These are phyloP conservation scores for Lasiosphaeria hispida DNA, from an alignment of 495 filamentous ascomycete species.

Conservation along the genomic window DNA sequence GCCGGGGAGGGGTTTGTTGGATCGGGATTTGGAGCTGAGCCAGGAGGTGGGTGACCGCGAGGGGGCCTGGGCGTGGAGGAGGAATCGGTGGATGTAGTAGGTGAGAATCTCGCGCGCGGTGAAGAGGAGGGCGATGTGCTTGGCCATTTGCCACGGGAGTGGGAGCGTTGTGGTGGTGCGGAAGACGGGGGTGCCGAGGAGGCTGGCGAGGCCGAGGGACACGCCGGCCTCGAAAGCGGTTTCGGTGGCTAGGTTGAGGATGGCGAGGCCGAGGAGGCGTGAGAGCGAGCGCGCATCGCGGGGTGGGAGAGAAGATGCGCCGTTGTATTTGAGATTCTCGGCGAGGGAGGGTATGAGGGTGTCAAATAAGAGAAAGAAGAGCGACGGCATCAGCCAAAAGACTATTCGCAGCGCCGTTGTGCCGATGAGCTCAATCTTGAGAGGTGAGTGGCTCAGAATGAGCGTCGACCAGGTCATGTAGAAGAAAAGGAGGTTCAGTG, in stretches of 20 bases:
- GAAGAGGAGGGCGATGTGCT: slow-evolving; percentile 64
- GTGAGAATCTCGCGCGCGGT: slow-evolving; percentile 55
- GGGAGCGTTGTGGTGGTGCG: slow-evolving; percentile 44
- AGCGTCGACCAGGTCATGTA: slow-evolving; percentile 87
- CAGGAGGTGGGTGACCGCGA: slow-evolving; percentile 19
- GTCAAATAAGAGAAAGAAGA: slow-evolving; percentile 74
- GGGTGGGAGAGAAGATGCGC: slow-evolving; percentile 60
- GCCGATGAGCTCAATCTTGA: slow-evolving; percentile 73
- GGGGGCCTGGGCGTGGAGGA: slow-evolving; percentile 56
- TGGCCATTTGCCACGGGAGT: slow-evolving; percentile 51
- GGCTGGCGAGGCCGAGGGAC: slow-evolving; percentile 29
- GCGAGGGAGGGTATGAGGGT: slow-evolving; percentile 63
- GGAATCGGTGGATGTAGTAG: slow-evolving; percentile 71
- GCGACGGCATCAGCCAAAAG: slow-evolving; percentile 71
- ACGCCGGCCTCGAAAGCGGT: slow-evolving; percentile 55
- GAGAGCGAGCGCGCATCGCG: slow-evolving; percentile 42
- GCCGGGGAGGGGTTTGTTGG: slow-evolving; percentile 28
- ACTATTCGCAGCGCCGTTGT: slow-evolving; percentile 64
- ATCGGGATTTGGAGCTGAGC: too few species aligned
- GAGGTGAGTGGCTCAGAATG: slow-evolving; percentile 68
- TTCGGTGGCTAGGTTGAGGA: slow-evolving; percentile 65
- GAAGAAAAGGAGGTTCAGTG: slow-evolving; percentile 84
- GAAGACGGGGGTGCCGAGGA: slow-evolving; percentile 39
- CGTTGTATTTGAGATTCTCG: slow-evolving; percentile 66
- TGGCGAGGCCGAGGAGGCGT: slow-evolving; percentile 50